Base-by-base conservation (phyloP, 2,329 filamentous ascomycete genomes). In the Trichoderma simmonsii region DNA sequence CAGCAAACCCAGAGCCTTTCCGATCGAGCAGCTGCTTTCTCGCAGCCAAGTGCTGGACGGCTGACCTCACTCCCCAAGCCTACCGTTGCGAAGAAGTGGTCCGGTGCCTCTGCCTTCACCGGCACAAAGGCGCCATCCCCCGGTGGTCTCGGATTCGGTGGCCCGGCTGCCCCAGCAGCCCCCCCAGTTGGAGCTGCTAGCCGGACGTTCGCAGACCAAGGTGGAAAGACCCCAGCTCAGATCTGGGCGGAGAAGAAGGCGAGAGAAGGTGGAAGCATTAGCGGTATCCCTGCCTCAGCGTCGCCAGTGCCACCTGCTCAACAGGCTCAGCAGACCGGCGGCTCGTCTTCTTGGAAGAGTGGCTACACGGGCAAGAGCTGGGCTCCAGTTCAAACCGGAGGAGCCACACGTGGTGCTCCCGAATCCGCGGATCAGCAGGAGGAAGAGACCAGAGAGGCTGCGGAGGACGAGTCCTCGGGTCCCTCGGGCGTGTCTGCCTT, bases 201-300 rank as follows among this genome's bases (percentile, higher is more conserved):
- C 83, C 91, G 94, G 78, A 97, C 94, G 0, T 99, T 98, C 84
- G 96, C 96, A 18, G 95, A 98, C 76, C 86, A 97, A 81, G 95
- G 93, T 74, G 96, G 96, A 74, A 99, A 98, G 86, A 98, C 96
- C 6, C 96, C 96, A 7, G 95, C 96, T 34, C 96, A 99, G 81
- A 84, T 97, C 43, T 99, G 96, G 96, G 95, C 95, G 0, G 96
- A 99, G 85, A 97, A 95, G 85, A 98, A 98, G 85, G 95, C 93
- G 48, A 91, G 90, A 73, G 90, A 96, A 80, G 91, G 88, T 60
- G 84, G 84, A 54, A 75, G 76, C 72, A 75, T 76, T 71, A 69
- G 84, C 80, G 81, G 85, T 65, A 80, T 85, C 24, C 79, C 87
- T 57, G 78, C 83, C 84, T 28, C 74, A 82, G 7, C 28, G 28